Percentiles rank a stretch among this genome's conserved stretches.
These are phyloP conservation scores for Cladophialophora bantiana DNA, from an alignment of 2,329 filamentous ascomycete species.

Conservation along the genomic window DNA sequence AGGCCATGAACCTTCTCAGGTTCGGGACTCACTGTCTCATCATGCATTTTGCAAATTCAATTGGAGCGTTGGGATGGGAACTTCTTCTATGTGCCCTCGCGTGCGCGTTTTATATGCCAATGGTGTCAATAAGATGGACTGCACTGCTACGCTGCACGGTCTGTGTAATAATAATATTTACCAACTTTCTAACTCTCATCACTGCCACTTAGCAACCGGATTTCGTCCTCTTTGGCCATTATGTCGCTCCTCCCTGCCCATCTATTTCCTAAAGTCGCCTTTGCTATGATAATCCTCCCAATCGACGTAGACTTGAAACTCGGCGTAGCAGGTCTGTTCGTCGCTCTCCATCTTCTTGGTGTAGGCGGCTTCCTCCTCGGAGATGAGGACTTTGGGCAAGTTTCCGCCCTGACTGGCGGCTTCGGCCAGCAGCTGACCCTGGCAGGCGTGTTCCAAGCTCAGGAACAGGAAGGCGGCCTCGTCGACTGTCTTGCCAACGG, in stretches of 20 bases:
- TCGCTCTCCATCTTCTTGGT: constrained; percentile 42
- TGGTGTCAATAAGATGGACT: not conserved
- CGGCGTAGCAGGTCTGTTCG: constrained; percentile 40
- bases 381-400: constrained; percentile 60
- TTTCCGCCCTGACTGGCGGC: constrained; percentile 62
- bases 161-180: not conserved
- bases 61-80: not conserved
- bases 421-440: constrained; percentile 72
- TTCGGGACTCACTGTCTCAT: not conserved
- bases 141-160: not conserved
- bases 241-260: not conserved
- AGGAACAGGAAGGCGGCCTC: constrained; percentile 76
- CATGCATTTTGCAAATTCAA: not conserved
- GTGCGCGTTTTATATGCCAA: not conserved
- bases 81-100: not conserved
- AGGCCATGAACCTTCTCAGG: not conserved
- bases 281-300: constrained; percentile 41
- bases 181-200: not conserved
- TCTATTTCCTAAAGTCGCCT: constrained; percentile 42
- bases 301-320: constrained; percentile 43
- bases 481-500: constrained; percentile 74
- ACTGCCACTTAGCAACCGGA: not conserved
- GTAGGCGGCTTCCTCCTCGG: constrained; percentile 50
- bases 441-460: constrained; percentile 71
- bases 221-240: not conserved